These are phyloP conservation scores for Hygrocybe punicea DNA, from an alignment of 768 basidiomycete genomes.

Conservation along the genomic window DNA sequence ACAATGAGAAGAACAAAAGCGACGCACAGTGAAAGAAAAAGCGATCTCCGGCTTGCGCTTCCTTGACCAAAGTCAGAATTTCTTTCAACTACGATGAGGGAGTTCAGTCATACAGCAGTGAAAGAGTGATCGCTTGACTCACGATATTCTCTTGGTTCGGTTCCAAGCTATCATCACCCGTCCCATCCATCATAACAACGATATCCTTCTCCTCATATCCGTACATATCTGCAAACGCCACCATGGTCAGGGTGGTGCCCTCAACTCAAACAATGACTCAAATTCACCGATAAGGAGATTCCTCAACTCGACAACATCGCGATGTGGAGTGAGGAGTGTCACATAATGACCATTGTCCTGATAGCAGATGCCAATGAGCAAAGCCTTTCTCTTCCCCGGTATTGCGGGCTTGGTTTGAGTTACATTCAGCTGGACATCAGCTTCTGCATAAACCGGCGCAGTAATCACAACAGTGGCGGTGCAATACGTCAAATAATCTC, in stretches of 20 bases:
- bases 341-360: slow-evolving; percentile 5
- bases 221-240: slow-evolving; percentile 30
- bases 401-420: too few relatives aligned
- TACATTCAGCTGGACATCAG: too few relatives aligned
- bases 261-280: too few relatives aligned
- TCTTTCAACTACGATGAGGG: slow-evolving; percentile 34
- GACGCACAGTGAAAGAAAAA: slow-evolving; percentile 58
- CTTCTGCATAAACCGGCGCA: too few relatives aligned
- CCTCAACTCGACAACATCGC: slow-evolving; percentile 36
- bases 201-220: slow-evolving; percentile 40
- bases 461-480: too few relatives aligned
- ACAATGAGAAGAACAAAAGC: neutral
- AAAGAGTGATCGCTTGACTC: slow-evolving; percentile 11
- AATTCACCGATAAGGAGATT: slow-evolving; percentile 38
- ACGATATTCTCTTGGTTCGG: slow-evolving; percentile 50
- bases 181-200: slow-evolving; percentile 43
- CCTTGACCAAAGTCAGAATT: slow-evolving; percentile 43
- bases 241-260: too few relatives aligned
- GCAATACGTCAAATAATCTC: too few relatives aligned
- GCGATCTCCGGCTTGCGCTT: slow-evolving; percentile 44
- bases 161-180: slow-evolving; percentile 22
- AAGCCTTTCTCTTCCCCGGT: slow-evolving; percentile 26
- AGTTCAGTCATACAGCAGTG: neutral
- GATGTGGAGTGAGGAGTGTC: slow-evolving; percentile 35
- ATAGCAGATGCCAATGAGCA: slow-evolving; percentile 39